phyloP scores from a whole-genome alignment of 2,329 filamentous ascomycete genomes.

The Claviceps purpurea region DNA sequence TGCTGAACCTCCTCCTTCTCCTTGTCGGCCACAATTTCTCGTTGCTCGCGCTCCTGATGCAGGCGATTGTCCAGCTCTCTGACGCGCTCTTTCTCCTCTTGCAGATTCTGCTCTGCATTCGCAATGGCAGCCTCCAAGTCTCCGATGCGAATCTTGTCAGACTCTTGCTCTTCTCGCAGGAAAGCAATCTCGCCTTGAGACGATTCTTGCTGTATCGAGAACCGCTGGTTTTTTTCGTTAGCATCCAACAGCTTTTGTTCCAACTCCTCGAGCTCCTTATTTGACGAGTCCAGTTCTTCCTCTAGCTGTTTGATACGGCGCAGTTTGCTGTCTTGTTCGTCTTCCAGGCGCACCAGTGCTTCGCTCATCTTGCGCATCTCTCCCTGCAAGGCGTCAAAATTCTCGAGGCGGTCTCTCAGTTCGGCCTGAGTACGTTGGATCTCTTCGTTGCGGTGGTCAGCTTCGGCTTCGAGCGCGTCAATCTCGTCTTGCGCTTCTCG shows the following conservation, averaged over 20 bases:
- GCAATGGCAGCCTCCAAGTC: constrained; percentile 77
- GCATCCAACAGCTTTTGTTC: constrained; percentile 75
- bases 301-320: constrained; percentile 73
- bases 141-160: constrained; percentile 94
- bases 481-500: constrained; percentile 55
- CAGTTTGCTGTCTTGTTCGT: constrained; percentile 70
- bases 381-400: constrained; percentile 79
- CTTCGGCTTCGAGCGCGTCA: constrained; percentile 54
- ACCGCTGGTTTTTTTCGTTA: constrained; percentile 74
- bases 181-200: constrained; percentile 89
- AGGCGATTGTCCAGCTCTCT: constrained; percentile 64
- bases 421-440: constrained; percentile 57
- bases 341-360: constrained; percentile 72
- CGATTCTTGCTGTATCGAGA: constrained; percentile 85
- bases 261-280: constrained; percentile 73
- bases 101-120: constrained; percentile 63
- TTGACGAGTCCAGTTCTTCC: constrained; percentile 68
- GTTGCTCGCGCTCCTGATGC: constrained; percentile 67
- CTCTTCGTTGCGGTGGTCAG: constrained; percentile 59
- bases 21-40: constrained; percentile 71
- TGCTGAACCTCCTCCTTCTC: constrained; percentile 95
- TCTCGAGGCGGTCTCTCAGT: constrained; percentile 65
- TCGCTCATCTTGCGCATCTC: constrained; percentile 92
- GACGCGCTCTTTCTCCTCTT: constrained; percentile 69
- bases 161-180: constrained; percentile 89